Conservation (phyloP, 768 basidiomycete species). For the Rhizopogon rudus region DNA sequence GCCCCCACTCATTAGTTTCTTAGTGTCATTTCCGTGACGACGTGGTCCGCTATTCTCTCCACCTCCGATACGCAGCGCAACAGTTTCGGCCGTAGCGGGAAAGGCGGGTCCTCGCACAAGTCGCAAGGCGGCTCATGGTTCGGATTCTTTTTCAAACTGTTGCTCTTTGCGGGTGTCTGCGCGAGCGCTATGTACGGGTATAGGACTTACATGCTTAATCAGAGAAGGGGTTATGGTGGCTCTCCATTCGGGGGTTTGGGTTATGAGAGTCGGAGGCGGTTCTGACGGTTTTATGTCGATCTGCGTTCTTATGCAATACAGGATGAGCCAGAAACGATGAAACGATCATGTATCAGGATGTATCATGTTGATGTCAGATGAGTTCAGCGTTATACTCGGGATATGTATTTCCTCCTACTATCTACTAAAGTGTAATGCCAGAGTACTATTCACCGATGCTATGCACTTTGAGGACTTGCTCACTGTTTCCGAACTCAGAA, state of each 20-base stretch:
- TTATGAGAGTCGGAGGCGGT: slow-evolving; percentile 24
- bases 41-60: slow-evolving; percentile 69
- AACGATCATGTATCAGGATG: neutral
- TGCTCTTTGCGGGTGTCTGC: slow-evolving; percentile 50
- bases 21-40: slow-evolving; percentile 80
- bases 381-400: slow-evolving; percentile 1
- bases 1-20: neutral
- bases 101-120: slow-evolving; percentile 7
- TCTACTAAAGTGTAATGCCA: slow-evolving; percentile 25
- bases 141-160: slow-evolving; percentile 50
- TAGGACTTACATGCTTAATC: slow-evolving; percentile 44
- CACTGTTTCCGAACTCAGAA: too few relatives aligned
- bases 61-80: slow-evolving; percentile 39
- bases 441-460: neutral
- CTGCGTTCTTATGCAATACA: neutral
- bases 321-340: neutral
- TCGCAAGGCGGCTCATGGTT: slow-evolving; percentile 32
- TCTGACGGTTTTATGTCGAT: slow-evolving; percentile 7
- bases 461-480: too few relatives aligned
- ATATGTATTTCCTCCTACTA: slow-evolving; percentile 30
- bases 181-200: slow-evolving; percentile 59
- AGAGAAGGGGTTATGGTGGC: slow-evolving; percentile 27
- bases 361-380: slow-evolving; percentile 5
- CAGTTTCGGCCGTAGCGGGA: slow-evolving; percentile 25
- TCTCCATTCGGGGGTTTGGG: slow-evolving; percentile 18